Evolutionary conservation across 2,329 filamentous ascomycete genomes (phyloP).

Genomic region (Penicillium hordei): DNA sequence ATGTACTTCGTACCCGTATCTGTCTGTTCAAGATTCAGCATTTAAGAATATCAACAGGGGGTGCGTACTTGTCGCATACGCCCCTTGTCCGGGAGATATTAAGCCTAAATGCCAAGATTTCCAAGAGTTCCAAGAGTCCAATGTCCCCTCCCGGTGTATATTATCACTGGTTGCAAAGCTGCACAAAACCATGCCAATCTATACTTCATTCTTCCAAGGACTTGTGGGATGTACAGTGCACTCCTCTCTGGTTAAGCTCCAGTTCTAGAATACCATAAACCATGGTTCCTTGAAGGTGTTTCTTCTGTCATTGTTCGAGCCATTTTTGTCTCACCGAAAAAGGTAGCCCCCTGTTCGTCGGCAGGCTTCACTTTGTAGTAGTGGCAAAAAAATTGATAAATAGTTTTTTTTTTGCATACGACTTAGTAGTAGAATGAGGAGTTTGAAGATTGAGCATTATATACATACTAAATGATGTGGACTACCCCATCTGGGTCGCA

Average conservation of each 20-base stretch:
- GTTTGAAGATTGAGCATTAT: not conserved
- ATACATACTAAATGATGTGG: not conserved
- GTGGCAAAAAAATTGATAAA: too few relatives aligned
- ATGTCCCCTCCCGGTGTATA: constrained; percentile 16
- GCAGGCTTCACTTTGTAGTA: not conserved
- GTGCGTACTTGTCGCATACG: not conserved
- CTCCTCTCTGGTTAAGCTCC: constrained; percentile 2
- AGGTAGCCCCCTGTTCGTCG: not conserved
- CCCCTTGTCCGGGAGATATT: constrained; percentile 16
- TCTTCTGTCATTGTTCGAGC: not conserved
- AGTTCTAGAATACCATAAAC: constrained; percentile 2
- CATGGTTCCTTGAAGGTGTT: constrained; percentile 9
- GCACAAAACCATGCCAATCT: constrained; percentile 9
- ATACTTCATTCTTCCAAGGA: constrained; percentile 2
- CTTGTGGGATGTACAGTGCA: constrained; percentile 1
- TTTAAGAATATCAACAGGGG: not conserved
- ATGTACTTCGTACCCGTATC: not conserved
- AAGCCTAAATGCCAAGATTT: constrained; percentile 26
- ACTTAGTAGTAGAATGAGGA: not conserved
- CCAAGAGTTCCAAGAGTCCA: constrained; percentile 21
- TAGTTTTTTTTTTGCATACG: not conserved
- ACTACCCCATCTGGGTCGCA: constrained; percentile 1
- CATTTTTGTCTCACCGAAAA: not conserved
- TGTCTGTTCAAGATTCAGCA: not conserved
- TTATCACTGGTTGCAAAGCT: constrained; percentile 10